phyloP scores from a whole-genome alignment of 192 early-diverging fungal species.

The Geosiphon pyriformis region DNA sequence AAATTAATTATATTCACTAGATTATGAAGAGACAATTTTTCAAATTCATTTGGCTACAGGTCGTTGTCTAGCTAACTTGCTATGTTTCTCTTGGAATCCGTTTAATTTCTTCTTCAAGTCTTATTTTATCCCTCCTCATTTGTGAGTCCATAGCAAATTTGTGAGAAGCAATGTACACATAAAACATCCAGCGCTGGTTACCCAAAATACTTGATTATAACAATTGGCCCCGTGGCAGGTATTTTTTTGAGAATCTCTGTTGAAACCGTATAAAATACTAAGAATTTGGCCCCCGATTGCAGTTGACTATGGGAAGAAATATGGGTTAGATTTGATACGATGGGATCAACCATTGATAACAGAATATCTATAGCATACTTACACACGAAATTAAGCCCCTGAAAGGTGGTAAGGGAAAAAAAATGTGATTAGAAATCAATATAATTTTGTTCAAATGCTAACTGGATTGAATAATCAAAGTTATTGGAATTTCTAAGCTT shows the following conservation, averaged over 20 bases:
- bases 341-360: neutral
- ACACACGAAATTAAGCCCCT: slow-evolving; percentile 11
- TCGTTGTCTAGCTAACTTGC: too few species aligned
- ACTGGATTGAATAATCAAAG: neutral
- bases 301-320: slow-evolving; percentile 47
- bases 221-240: neutral
- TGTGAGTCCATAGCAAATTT: too few species aligned
- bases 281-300: slow-evolving; percentile 60
- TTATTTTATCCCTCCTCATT: too few species aligned
- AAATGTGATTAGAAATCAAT: neutral
- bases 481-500: too few species aligned
- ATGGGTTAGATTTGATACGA: slow-evolving; percentile 20
- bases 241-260: slow-evolving; percentile 43
- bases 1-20: too few species aligned
- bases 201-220: neutral
- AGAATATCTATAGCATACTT: neutral
- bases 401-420: too few species aligned
- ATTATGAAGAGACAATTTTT: too few species aligned
- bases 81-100: too few species aligned
- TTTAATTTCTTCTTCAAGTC: too few species aligned
- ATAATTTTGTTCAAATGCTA: neutral
- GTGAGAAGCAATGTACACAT: too few species aligned
- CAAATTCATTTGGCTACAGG: too few species aligned
- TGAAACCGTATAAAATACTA: slow-evolving; percentile 55
- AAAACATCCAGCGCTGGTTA: too few species aligned